Conservation (phyloP, 805 yeast genomes). For the Huiozyma naganishii region DNA sequence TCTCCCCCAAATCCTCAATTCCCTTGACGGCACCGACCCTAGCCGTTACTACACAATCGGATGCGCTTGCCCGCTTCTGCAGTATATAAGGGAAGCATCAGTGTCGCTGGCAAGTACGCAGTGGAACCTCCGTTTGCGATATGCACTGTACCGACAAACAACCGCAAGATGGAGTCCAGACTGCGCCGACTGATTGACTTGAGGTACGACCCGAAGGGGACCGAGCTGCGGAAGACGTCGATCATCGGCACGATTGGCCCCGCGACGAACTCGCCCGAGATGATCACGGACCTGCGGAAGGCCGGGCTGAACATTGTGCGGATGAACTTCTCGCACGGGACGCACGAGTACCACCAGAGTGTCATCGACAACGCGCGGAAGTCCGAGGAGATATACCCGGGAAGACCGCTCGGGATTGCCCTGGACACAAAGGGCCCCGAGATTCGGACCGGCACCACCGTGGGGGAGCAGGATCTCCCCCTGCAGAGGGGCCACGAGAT, state of each 20-base stretch:
- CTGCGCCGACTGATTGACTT: conserved; percentile 76
- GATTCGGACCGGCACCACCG: conserved; percentile 95
- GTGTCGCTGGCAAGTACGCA: no score
- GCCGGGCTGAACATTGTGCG: conserved; percentile 97
- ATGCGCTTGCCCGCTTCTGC: no score
- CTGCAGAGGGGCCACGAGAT: conserved; percentile 78
- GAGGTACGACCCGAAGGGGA: conserved; percentile 54
- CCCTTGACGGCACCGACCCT: no score
- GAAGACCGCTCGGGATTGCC: conserved; percentile 97
- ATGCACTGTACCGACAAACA: no score
- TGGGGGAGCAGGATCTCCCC: conserved; percentile 67
- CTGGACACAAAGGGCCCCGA: conserved; percentile 99
- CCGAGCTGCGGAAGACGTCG: conserved; percentile 81
- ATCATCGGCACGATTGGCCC: conserved; percentile 99
- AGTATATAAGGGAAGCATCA: no score
- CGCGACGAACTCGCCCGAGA: conserved; percentile 83
- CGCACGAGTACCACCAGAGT: conserved; percentile 93
- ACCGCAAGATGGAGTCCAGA: conserved; percentile 28
- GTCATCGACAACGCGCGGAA: conserved; percentile 94
- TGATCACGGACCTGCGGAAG: conserved; percentile 75
- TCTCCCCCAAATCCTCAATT: no score
- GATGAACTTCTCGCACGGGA: conserved; percentile 98
- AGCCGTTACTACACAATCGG: no score
- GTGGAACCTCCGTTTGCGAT: no score
- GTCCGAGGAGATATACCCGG: conserved; percentile 79